A percentile compares a stretch with the other conserved stretches of the same genome.
Conservation (phyloP, 768 basidiomycete species). For the Strobilomyces confusus region DNA sequence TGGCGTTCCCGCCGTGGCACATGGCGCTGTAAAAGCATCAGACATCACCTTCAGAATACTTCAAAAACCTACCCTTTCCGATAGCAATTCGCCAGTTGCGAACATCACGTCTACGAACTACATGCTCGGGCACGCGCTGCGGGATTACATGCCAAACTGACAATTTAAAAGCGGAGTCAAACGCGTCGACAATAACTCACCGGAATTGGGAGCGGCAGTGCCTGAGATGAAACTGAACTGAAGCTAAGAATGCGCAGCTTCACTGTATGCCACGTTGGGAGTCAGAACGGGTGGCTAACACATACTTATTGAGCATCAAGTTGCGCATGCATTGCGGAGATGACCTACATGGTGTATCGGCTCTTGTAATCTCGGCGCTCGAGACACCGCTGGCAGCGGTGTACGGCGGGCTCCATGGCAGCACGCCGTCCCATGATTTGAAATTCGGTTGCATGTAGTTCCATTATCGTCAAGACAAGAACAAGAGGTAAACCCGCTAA, state of each 20-base stretch:
- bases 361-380: no score
- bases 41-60: not conserved
- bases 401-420: no score
- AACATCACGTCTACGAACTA: conserved; percentile 16
- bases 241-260: conserved; percentile 45
- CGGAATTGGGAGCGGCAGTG: conserved; percentile 38
- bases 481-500: not conserved
- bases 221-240: conserved; percentile 46
- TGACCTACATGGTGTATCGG: no score
- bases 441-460: conserved; percentile 37
- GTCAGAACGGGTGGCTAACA: no score
- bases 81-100: conserved; percentile 28
- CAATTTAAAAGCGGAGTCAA: conserved; percentile 19
- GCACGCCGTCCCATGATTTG: conserved; percentile 47
- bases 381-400: no score
- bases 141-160: conserved; percentile 39
- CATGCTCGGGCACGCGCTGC: conserved; percentile 37
- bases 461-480: not conserved
- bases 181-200: not conserved
- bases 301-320: no score
- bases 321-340: no score
- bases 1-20: conserved; percentile 1
- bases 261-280: conserved; percentile 43
- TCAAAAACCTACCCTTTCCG: not conserved
- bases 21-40: conserved; percentile 2